These are phyloP conservation scores for Sungouiozyma ichnusensis DNA, from an alignment of 805 yeast species.

Conservation along the genomic window DNA sequence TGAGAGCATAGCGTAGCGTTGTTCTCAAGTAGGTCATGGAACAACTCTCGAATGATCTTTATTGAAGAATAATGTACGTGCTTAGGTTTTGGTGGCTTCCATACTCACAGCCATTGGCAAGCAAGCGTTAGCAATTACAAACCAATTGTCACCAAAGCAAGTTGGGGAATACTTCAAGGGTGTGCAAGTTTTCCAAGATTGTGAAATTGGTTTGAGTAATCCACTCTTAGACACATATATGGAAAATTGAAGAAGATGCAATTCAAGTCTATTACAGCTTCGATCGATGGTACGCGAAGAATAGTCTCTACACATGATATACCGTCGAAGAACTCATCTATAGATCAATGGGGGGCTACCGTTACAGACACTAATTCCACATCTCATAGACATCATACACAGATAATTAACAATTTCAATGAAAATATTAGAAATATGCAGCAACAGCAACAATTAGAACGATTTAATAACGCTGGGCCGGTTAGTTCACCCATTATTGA, in stretches of 20 bases:
- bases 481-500: conserved; percentile 20
- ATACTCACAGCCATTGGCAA: no score
- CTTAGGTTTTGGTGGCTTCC: no score
- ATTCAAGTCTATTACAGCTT: not conserved
- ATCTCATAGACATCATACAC: not conserved
- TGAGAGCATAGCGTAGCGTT: not conserved
- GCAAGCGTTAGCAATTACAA: no score
- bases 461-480: not conserved
- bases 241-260: not conserved
- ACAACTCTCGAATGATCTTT: no score
- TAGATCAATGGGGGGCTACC: no score
- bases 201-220: no score
- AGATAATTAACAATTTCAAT: not conserved
- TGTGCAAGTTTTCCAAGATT: no score
- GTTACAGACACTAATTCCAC: not conserved
- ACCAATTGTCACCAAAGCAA: no score
- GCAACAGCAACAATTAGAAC: not conserved
- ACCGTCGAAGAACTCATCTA: no score
- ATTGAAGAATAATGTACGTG: no score
- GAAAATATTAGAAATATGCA: not conserved
- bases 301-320: not conserved
- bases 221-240: no score
- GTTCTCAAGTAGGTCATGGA: not conserved
- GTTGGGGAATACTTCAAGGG: no score
- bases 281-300: not conserved